Evolutionary conservation across 2,329 filamentous ascomycete genomes (phyloP).

Genomic region (Trichoderma koningiopsis): DNA sequence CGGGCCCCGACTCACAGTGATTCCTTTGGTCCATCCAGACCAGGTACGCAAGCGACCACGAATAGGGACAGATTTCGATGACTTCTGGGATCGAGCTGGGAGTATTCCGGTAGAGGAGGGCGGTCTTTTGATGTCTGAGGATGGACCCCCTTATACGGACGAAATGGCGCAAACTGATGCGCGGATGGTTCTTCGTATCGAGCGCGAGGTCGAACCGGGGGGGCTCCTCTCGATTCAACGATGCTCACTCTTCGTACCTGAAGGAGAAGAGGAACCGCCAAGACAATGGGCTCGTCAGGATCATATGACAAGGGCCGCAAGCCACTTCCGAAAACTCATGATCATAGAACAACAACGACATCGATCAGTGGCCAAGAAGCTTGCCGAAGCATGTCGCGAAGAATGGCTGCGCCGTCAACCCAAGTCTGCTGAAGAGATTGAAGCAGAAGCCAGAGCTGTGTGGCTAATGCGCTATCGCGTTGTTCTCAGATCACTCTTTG

Average conservation of each 20-base stretch:
- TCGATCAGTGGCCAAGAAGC: constrained; percentile 71
- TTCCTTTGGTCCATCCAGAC: constrained; percentile 63
- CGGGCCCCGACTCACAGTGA: constrained; percentile 36
- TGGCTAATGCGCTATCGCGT: constrained; percentile 70
- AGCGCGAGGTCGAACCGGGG: constrained; percentile 72
- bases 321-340: constrained; percentile 80
- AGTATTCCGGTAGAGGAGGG: constrained; percentile 59
- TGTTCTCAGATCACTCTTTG: constrained; percentile 60
- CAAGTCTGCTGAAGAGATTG: constrained; percentile 77
- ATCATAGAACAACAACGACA: constrained; percentile 78
- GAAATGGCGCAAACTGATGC: constrained; percentile 71
- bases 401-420: constrained; percentile 74
- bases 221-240: constrained; percentile 71
- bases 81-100: constrained; percentile 57
- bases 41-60: constrained; percentile 57
- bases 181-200: constrained; percentile 65
- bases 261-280: constrained; percentile 70
- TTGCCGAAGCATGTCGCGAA: constrained; percentile 77
- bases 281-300: constrained; percentile 86
- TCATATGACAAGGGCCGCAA: constrained; percentile 76
- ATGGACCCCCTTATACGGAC: constrained; percentile 59
- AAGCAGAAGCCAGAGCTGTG: constrained; percentile 72
- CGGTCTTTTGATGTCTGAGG: constrained; percentile 57
- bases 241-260: constrained; percentile 73
- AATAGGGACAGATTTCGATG: constrained; percentile 57